Evolutionary conservation across 805 yeast genomes (phyloP), one percentile per base, ranked within the genome.

Genomic region (Spathaspora gorwiae): DNA sequence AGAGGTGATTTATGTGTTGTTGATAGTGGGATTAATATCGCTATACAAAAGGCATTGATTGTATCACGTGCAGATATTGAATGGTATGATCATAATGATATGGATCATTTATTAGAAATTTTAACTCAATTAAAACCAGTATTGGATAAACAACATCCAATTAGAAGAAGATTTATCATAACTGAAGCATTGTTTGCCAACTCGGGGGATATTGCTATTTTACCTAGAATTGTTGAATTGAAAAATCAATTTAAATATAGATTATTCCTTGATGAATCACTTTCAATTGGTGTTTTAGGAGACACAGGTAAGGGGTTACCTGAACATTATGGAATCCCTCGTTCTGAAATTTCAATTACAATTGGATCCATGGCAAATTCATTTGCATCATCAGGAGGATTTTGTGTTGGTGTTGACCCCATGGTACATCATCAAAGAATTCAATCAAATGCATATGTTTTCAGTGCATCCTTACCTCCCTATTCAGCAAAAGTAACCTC

Each of bases 381-480:
- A 0, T 75, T 92, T 52, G 92, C 89, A 7, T 75, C 94, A 1
- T 81, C 92, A 41, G 99, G 99, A 52, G 98, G 96, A 0, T 92
- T 88, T 68, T 94, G 96, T 60, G 86, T 87, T 27, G 99, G 98
- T 47, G 84, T 79, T 36, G 65, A 70, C 26, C 84, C 84, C 45
- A 88, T 94, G 89, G 80, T 90, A 31, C 83, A 83, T 54, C 96
- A 92, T 68, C 99, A 94, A 73, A 81, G 96, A 62, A 84, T 94
- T 56, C 85, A 89, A 24, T 87, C 96, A 11, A 75, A 76, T 52
- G 97, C 96, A 2, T 94, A 89, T 61, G 94, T 94, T 49, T 94
- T 88, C 63, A 86, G 95, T 57, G 99, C 99, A 7, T 79, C 97
- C 1, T 78, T 92, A 61, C 98, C 99, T 10, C 95, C 97, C 24